Evolutionary conservation across 148 eudicot species (phyloP), one percentile per base, ranked within the genome.

Genomic region (Rhododendron simsii): DNA sequence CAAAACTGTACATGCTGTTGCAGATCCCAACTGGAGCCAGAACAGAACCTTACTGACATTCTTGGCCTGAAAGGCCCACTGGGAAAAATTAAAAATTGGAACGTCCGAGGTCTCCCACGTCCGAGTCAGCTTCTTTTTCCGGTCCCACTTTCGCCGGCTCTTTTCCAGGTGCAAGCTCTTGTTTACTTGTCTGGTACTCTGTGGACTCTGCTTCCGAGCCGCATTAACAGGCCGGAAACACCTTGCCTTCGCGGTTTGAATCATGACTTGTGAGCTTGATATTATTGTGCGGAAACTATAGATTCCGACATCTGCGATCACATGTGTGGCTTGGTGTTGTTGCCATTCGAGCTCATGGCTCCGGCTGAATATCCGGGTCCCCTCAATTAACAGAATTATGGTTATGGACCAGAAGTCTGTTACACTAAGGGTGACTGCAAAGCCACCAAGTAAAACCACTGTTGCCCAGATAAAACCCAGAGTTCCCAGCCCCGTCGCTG

Each of bases 281-380:
- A 90, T 90, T 51, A 95, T 87, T 0, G 90, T 81, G 3, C 93
- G 93, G 69, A 92, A 96, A 61, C 94, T 94, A 81, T 69, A 89
- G 78, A 91, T 86, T 61, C 98, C 94, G 0, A 63, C 71, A 7
- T 63, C 71, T 63, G 92, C 67, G 1, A 95, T 80, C 4, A 95
- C 89, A 98, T 98, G 93, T 2, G 98, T 94, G 44, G 98, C 90
- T 79, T 95, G 96, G 41, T 94, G 95, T 81, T 28, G 75, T 28
- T 96, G 98, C 98, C 96, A 94, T 73, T 96, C 98, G 14, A 96
- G 93, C 89, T 96, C 98, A 59, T 94, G 98, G 81, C 98, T 95
- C 33, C 98, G 77, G 81, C 98, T 90, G 84, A 93, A 95, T 23
- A 96, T 95, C 55, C 98, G 81, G 0, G 96, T 89, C 15, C 98